These are phyloP conservation scores for Elaeis guineensis DNA, from an alignment of 176 grass and related monocot genomes.

Conservation along the genomic window DNA sequence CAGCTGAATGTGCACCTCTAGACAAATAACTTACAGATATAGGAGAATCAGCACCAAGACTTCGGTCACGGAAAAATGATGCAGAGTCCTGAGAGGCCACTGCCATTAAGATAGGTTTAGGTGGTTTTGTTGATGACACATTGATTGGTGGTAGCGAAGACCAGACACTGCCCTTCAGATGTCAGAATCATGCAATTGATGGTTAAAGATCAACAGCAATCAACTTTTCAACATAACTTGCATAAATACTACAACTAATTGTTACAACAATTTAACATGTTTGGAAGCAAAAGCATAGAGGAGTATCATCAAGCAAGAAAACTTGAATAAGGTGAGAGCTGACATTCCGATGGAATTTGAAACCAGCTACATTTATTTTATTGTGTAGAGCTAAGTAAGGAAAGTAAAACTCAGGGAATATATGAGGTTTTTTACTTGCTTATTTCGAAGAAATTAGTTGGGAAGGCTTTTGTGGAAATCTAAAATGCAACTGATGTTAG, in stretches of 20 bases:
- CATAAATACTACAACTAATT: background rate
- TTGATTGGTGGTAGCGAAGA: constrained; percentile 79
- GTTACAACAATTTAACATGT: background rate
- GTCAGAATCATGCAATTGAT: constrained; percentile 29
- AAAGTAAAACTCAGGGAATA: too few species aligned
- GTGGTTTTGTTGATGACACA: constrained; percentile 33
- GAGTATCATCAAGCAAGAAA: too few species aligned
- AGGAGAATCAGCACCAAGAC: constrained; percentile 90
- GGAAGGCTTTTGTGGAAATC: too few species aligned
- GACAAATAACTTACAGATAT: constrained; percentile 64
- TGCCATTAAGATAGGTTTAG: constrained; percentile 70
- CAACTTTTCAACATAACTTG: background rate
- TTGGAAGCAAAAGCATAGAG: too few species aligned
- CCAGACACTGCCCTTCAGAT: constrained; percentile 98
- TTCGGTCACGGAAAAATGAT: constrained; percentile 84
- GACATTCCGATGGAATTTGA: too few species aligned
- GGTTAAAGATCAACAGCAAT: constrained; percentile 1
- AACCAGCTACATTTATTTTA: too few species aligned
- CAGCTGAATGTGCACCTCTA: too few species aligned
- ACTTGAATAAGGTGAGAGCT: too few species aligned
- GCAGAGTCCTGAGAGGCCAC: constrained; percentile 73
- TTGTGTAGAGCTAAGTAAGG: too few species aligned
- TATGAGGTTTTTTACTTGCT: too few species aligned
- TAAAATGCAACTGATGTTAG: too few species aligned
- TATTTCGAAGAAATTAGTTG: too few species aligned